Evolutionary conservation across 805 yeast species (phyloP).

Genomic region (Candida namnaoensis): DNA sequence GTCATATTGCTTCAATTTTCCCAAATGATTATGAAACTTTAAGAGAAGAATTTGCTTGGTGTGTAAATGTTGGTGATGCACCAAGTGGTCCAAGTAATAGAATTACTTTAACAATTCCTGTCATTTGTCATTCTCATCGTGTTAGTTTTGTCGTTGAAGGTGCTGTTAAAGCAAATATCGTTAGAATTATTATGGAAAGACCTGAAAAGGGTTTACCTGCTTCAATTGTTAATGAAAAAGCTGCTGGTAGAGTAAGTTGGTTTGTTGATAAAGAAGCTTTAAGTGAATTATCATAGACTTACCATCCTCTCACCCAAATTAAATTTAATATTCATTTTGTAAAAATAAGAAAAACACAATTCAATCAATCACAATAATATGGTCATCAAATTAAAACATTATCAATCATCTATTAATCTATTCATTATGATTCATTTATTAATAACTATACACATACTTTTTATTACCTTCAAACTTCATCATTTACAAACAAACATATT

Average conservation of each 20-base stretch:
- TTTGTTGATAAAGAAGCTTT: constrained; percentile 93
- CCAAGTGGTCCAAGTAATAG: constrained; percentile 84
- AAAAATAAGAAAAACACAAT: too few relatives aligned
- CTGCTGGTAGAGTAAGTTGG: constrained; percentile 97
- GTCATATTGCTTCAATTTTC: constrained; percentile 94
- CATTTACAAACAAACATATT: too few relatives aligned
- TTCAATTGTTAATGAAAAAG: constrained; percentile 86
- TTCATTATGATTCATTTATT: too few relatives aligned
- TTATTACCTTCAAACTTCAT: too few relatives aligned
- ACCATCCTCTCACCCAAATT: too few relatives aligned
- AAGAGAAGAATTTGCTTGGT: constrained; percentile 91
- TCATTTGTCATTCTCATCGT: constrained; percentile 85
- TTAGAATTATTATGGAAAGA: constrained; percentile 88
- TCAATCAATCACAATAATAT: too few relatives aligned
- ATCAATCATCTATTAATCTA: too few relatives aligned
- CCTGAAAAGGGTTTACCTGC: constrained; percentile 96
- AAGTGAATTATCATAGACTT: constrained; percentile 39
- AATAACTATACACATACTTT: too few relatives aligned
- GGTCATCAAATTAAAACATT: too few relatives aligned
- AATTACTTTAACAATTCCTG: constrained; percentile 89
- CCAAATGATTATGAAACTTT: constrained; percentile 80
- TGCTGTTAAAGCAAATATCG: constrained; percentile 85
- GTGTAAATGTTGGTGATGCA: constrained; percentile 84
- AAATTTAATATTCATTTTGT: too few relatives aligned
- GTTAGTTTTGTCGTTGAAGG: constrained; percentile 97